Percentiles rank a stretch among this genome's conserved stretches.
Evolutionary conservation across 768 basidiomycete species (phyloP).

Genomic region (Russula sp.): DNA sequence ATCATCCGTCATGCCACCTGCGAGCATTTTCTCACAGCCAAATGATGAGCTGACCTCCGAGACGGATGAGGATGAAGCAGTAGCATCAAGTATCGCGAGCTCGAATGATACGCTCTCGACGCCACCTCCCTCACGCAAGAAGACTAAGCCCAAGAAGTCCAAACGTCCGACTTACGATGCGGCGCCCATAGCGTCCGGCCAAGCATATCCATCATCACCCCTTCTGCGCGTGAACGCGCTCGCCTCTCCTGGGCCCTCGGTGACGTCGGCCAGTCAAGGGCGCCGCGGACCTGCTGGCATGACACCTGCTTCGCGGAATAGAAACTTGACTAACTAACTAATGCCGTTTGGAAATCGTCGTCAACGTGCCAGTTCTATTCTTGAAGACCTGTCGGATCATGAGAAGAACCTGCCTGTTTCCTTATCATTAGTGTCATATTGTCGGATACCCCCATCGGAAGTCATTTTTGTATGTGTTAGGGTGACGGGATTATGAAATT

Average conservation of each 20-base stretch:
- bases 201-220: constrained; percentile 26
- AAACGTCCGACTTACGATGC: constrained; percentile 25
- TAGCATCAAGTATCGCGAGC: constrained; percentile 27
- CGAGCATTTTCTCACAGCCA: constrained; percentile 27
- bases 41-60: constrained; percentile 24
- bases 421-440: constrained; percentile 1
- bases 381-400: constrained; percentile 1
- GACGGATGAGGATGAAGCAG: constrained; percentile 25
- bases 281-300: constrained; percentile 25
- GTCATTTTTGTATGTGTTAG: background rate
- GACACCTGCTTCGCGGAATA: constrained; percentile 25
- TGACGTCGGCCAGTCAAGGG: background rate
- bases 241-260: constrained; percentile 14
- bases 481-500: constrained; percentile 2
- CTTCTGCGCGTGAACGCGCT: constrained; percentile 9
- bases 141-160: constrained; percentile 5
- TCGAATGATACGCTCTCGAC: constrained; percentile 29
- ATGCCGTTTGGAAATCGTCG: background rate
- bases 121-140: constrained; percentile 27
- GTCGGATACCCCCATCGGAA: constrained; percentile 5
- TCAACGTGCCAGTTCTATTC: background rate
- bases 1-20: constrained; percentile 22
- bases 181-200: constrained; percentile 13
- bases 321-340: constrained; percentile 17
- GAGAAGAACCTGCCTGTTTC: background rate